Base-by-base conservation (phyloP, 2,329 filamentous ascomycete species). In the Metarhizium album region DNA sequence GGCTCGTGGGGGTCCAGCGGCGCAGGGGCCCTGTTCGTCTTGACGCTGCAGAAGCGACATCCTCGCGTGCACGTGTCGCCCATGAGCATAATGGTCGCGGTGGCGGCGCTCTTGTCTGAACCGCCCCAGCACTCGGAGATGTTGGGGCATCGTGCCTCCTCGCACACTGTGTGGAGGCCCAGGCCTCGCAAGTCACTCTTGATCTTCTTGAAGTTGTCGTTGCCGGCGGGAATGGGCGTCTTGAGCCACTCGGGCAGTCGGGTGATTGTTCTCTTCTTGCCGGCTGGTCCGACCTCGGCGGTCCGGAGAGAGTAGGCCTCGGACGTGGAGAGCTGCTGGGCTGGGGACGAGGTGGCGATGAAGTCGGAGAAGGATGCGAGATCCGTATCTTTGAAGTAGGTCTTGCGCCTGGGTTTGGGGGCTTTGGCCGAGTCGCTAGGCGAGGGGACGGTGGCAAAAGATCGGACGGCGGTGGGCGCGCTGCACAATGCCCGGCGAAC, bases 81-180 rank as follows among this genome's bases (percentile, higher is more conserved):
- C 90, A 97, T 97, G 46, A 98, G 74, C 93, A 98, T 98, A 69
- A 98, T 97, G 11, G 93, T 98, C 2, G 93, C 93, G 31, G 93
- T 98, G 4, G 93, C 93, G 24, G 89, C 85, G 57, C 82, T 84
- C 73, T 95, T 95, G 67, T 86, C 82, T 64, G 77, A 82, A 33
- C 93, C 93, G 54, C 93, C 93, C 93, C 93, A 98, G 74, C 93
- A 98, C 67, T 97, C 91, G 56, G 86, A 90, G 54, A 98, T 95
- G 69, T 98, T 98, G 54, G 93, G 93, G 69, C 93, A 98, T 57
- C 90, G 82, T 1, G 93, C 93, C 72, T 98, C 93, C 71, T 98
- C 93, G 69, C 93, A 98, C 16, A 98, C 93, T 4, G 93, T 98
- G 68, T 96, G 90, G 51, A 98, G 74, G 52, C 87, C 86, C 53